Evolutionary conservation across 192 early-diverging fungal genomes (phyloP), one percentile per base, ranked within the genome.

Genomic region (Coemansia sp.): DNA sequence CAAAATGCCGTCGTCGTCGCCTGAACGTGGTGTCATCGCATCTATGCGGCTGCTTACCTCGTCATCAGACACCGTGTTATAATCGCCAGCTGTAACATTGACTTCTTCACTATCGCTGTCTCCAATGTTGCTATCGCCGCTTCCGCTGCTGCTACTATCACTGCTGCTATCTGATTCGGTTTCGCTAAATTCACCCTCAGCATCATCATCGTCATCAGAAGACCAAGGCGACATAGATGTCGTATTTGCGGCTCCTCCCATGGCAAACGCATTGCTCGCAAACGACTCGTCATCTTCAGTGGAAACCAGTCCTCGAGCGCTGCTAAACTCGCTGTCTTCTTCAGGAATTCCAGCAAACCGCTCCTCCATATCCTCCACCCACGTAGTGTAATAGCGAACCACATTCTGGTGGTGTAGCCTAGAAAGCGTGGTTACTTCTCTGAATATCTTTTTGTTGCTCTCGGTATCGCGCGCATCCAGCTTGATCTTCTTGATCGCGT

Each of bases 401-500:
- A 96, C 90, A 75, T 90, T 93, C 68, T 92, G 88, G 67, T 94
- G 92, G 72, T 96, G 92, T 16, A 98, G 77, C 10, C 94, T 84
- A 4, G 94, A 94, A 20, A 98, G 75, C 0, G 96, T 96, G 22
- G 88, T 92, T 11, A 98, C 94, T 68, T 98, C 96, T 8, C 96
- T 83, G 18, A 96, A 82, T 59, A 96, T 91, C 68, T 93, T 91
- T n/a, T 86, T 84, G 69, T 86, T 89, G 50, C 85, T 86, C 57
- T 92, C 92, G 45, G 87, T 87, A 54, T 92, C 88, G 52, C 87
- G 85, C 42, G 90, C 88, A 71, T 94, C 88, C 64, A 96, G 78
- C 56, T 85, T 85, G 60, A 98, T 92, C 73, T 92, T 96, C 63
- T 98, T 98, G 65, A 98, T 91, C 8, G 94, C 93, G 69, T 96